Evolutionary conservation across 352 stramenopile genomes (phyloP).

Genomic region (Phytophthora rubi): DNA sequence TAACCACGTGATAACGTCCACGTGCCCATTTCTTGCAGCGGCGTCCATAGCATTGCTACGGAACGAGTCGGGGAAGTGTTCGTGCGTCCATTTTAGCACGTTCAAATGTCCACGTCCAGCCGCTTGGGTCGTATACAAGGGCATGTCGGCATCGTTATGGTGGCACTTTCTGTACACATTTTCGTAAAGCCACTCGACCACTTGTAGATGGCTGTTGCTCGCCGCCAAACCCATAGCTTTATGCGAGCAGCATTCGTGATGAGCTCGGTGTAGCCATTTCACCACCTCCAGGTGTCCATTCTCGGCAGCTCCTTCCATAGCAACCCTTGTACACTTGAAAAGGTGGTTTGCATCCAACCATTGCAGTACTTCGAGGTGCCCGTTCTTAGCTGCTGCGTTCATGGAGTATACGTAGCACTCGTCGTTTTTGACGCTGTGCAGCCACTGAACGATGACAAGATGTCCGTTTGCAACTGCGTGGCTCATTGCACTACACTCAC

Average conservation of each 20-base stretch:
- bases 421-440: background rate
- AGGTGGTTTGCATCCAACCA: background rate
- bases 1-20: background rate
- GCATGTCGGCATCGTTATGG: too few relatives aligned
- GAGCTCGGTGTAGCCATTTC: slow-evolving; percentile 1
- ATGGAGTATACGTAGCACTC: background rate
- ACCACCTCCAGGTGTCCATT: background rate
- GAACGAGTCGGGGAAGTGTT: background rate
- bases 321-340: background rate
- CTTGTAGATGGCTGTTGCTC: background rate
- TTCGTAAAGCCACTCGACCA: background rate
- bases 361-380: background rate
- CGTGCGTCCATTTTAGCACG: background rate
- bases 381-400: background rate
- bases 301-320: background rate
- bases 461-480: background rate
- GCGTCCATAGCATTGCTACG: background rate
- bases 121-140: background rate
- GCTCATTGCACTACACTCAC: background rate
- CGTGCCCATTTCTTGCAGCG: background rate
- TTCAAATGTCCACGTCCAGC: background rate
- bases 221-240: background rate
- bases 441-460: background rate
- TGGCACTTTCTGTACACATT: background rate
- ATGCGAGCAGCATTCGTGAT: background rate